A percentile compares a stretch with the other conserved stretches of the same genome.
phyloP scores from a whole-genome alignment of 768 basidiomycete genomes.

The Rubroboletus pulcherrimus region DNA sequence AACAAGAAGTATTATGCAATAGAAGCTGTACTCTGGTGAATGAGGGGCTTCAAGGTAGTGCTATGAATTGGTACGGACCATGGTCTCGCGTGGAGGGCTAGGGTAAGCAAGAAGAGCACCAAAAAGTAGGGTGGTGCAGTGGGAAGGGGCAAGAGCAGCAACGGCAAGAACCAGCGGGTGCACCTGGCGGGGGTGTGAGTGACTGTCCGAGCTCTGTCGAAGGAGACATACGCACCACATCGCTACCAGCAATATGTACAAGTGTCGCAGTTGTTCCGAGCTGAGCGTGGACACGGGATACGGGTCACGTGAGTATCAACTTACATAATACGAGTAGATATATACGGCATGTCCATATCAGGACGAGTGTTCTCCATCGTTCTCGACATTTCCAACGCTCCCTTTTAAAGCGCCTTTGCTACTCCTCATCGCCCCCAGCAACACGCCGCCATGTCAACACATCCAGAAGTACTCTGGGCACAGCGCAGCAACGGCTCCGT shows the following conservation, averaged over 20 bases:
- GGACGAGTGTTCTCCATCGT: constrained; percentile 29
- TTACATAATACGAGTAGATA: constrained; percentile 16
- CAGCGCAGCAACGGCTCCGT: constrained; percentile 74
- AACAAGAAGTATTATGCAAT: constrained; percentile 77
- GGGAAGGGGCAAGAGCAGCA: constrained; percentile 73
- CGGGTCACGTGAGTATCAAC: constrained; percentile 15
- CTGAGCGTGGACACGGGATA: not conserved
- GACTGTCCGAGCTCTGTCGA: not conserved
- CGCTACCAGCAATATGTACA: not conserved
- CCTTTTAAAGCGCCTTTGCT: constrained; percentile 5
- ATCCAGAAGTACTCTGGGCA: constrained; percentile 94
- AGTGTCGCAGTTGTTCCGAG: not conserved
- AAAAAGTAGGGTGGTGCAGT: constrained; percentile 80
- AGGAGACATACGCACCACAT: constrained; percentile 54
- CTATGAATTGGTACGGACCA: constrained; percentile 50
- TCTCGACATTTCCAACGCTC: constrained; percentile 28
- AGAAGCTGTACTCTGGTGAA: constrained; percentile 52
- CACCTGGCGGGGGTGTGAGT: constrained; percentile 48
- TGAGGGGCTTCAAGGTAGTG: not conserved
- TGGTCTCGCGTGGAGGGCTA: constrained; percentile 78
- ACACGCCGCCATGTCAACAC: constrained; percentile 39
- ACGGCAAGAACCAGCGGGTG: constrained; percentile 80
- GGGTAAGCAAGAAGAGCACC: constrained; percentile 68
- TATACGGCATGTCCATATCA: constrained; percentile 8
- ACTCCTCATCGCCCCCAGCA: constrained; percentile 4